phyloP scores from a whole-genome alignment of 169 alveolate species.

The Miamiensis avidus region DNA sequence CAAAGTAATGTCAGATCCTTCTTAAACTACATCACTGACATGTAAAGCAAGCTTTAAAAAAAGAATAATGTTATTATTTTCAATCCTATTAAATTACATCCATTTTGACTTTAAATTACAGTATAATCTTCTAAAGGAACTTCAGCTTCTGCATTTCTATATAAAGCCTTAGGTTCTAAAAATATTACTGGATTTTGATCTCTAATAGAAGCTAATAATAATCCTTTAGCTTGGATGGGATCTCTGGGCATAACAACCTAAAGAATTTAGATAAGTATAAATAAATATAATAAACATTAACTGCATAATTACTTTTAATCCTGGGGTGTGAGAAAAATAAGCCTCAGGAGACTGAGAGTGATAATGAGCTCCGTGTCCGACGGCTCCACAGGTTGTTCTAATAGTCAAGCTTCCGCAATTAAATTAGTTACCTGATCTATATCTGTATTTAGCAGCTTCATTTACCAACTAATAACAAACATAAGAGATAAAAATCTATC shows the following conservation, averaged over 20 bases:
- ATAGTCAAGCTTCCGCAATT: conserved; percentile 93
- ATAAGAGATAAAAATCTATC: no score
- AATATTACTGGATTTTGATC: conserved; percentile 94
- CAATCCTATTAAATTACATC: no score
- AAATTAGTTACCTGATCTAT: conserved; percentile 93
- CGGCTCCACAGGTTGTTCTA: conserved; percentile 96
- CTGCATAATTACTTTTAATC: conserved; percentile 77
- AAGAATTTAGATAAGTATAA: not conserved
- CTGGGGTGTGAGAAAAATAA: conserved; percentile 96
- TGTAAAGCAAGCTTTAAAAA: conserved; percentile 59
- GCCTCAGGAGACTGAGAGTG: conserved; percentile 97
- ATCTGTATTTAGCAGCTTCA: conserved; percentile 96
- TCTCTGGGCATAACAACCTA: conserved; percentile 95
- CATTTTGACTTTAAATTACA: not conserved
- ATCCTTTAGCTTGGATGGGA: conserved; percentile 96
- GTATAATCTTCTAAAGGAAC: conserved; percentile 68
- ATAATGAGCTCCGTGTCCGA: conserved; percentile 97
- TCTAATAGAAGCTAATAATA: conserved; percentile 72
- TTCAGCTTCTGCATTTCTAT: conserved; percentile 94
- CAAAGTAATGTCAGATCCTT: conserved; percentile 90
- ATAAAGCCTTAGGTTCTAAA: conserved; percentile 97
- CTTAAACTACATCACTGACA: conserved; percentile 92
- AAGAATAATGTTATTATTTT: no score
- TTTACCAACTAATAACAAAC: conserved; percentile 78
- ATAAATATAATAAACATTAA: no score